Evolutionary conservation across 306 rosid species (phyloP).

Genomic region (Quercus mongolica): DNA sequence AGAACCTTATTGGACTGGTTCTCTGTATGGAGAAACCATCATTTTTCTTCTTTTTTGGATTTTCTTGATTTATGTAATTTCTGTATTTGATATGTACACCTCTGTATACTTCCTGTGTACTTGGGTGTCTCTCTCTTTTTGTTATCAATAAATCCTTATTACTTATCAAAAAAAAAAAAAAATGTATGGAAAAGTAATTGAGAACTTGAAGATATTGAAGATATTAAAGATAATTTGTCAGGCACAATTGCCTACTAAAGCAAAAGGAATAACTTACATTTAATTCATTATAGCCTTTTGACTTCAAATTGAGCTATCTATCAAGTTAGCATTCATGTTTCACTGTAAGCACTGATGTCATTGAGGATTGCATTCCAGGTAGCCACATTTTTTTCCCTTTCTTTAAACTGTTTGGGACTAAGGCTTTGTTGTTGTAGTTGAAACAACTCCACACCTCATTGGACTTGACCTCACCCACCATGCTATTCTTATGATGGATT

Average conservation of each 20-base stretch:
- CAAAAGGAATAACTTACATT: neutral
- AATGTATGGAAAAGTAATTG: neutral
- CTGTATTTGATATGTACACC: too few relatives aligned
- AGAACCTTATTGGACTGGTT: too few relatives aligned
- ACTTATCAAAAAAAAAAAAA: too few relatives aligned
- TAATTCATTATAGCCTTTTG: neutral
- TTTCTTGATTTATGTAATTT: too few relatives aligned
- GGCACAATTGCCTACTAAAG: neutral
- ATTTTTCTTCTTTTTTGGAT: too few relatives aligned
- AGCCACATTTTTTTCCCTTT: neutral
- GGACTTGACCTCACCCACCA: neutral
- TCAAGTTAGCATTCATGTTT: neutral
- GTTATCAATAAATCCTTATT: too few relatives aligned
- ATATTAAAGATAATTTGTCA: neutral
- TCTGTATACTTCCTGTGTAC: too few relatives aligned
- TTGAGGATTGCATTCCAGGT: neutral
- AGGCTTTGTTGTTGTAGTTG: too few relatives aligned
- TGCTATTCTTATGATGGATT: neutral
- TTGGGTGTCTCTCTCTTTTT: too few relatives aligned
- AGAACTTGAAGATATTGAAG: neutral
- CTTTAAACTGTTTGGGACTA: too few relatives aligned
- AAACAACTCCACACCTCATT: too few relatives aligned
- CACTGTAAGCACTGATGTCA: neutral
- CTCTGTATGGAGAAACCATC: too few relatives aligned
- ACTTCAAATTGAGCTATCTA: neutral